A percentile compares a stretch with the other conserved stretches of the same genome.
Evolutionary conservation across 176 grass and related monocot genomes (phyloP).

Genomic region (Pontederia paniculata): DNA sequence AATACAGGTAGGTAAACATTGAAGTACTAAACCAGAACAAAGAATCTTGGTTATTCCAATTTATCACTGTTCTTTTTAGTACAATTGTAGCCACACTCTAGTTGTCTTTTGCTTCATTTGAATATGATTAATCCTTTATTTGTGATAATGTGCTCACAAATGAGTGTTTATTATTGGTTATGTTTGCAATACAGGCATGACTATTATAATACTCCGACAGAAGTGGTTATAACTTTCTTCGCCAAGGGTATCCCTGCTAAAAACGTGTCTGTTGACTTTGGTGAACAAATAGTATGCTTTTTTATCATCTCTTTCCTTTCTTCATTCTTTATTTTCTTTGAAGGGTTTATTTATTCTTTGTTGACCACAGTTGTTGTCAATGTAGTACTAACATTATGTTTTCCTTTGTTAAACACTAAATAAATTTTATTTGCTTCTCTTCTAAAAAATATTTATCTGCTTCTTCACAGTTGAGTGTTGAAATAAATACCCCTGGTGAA

Average conservation of each 20-base stretch:
- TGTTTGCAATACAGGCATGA: slow-evolving; percentile 43
- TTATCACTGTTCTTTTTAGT: too few species aligned
- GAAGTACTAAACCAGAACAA: too few species aligned
- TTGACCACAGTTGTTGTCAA: neutral
- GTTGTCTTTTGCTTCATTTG: neutral
- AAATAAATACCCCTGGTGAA: slow-evolving; percentile 53
- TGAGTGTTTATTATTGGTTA: neutral
- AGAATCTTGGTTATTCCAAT: too few species aligned
- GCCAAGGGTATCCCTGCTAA: slow-evolving; percentile 63
- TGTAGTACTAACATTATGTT: neutral
- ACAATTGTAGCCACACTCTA: too few species aligned
- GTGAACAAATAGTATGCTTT: slow-evolving; percentile 74
- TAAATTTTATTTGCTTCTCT: neutral
- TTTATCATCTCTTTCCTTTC: neutral
- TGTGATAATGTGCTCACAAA: too few species aligned
- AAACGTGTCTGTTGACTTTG: slow-evolving; percentile 50
- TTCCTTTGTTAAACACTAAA: neutral
- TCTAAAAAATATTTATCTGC: slow-evolving; percentile 7
- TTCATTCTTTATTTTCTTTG: neutral
- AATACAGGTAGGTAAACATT: slow-evolving; percentile 27
- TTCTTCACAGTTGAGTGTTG: slow-evolving; percentile 47
- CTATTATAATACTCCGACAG: slow-evolving; percentile 46
- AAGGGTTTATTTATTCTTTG: neutral
- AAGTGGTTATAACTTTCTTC: slow-evolving; percentile 64
- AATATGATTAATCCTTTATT: neutral